Base-by-base conservation (phyloP, 495 filamentous ascomycete genomes). In the Stereocaulon alpinum region DNA sequence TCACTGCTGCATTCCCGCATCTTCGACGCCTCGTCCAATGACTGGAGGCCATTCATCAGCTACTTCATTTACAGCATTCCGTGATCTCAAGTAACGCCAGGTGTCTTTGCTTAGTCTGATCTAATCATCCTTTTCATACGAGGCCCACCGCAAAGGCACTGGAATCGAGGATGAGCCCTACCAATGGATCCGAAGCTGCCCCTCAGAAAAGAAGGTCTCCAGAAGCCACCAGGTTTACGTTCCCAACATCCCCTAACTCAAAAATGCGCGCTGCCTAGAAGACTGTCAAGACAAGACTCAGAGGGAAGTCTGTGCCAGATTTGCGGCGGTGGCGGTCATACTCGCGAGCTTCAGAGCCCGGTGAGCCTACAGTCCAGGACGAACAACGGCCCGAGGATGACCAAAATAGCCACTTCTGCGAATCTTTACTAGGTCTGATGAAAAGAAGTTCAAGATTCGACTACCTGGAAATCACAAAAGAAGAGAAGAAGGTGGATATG, bases 391-490 rank as follows among this genome's bases (percentile, higher is more conserved):
- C 47, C 17, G 44, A 48, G 32, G 62, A 64, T 43, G 45, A 37
- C 15, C 40, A 54, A 42, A 14, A 64, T 2, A 56, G 62, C 34
- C 45, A 47, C 6, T 64, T 64, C 59, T 61, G 62, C 44, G 47
- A 64, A 11, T 56, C 62, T 17, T 42, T 64, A 4, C 37, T 64
- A 17, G 59, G 53, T 17, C 49, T 64, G 47, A 61, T 61, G 45
- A 42, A 64, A 61, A 56, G 41, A 15, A 51, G 44, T 20, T 54
- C 24, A 15, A 51, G 58, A 51, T 61, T 61, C 44, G 59, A 61
- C 22, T 49, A 58, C 40, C 45, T 61, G 6, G 54, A 58, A 32
- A 42, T 58, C 43, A 17, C 20, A n/a, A 37, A 49, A 5, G 43
- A 61, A 30, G 27, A 17, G 6, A n/a, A 32, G 17, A n/a, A 32